Evolutionary conservation across 257 asterid species (phyloP).

Genomic region (Solanum chilense): DNA sequence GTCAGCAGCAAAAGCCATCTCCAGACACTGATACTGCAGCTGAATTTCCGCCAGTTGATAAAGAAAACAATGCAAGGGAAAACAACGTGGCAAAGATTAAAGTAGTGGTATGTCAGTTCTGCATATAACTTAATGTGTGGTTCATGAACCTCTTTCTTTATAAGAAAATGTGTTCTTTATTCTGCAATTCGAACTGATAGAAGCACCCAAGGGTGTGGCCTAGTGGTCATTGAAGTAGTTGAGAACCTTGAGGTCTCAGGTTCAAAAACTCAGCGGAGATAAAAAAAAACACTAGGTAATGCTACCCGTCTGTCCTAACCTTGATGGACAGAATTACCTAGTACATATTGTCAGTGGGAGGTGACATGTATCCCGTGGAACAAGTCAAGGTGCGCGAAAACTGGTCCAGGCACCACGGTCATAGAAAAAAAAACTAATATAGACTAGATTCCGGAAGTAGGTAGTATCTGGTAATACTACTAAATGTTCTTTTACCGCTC

Average conservation of each 20-base stretch:
- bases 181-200: not conserved
- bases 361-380: not conserved
- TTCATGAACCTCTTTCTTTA: not conserved
- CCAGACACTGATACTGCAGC: slow-evolving; percentile 47
- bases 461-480: not conserved
- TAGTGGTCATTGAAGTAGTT: not conserved
- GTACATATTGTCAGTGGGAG: not conserved
- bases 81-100: slow-evolving; percentile 88
- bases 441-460: not conserved
- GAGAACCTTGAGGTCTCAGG: not conserved
- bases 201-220: not conserved
- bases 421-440: not conserved
- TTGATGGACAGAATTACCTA: not conserved
- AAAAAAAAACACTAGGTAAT: no score
- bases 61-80: slow-evolving; percentile 60
- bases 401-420: not conserved
- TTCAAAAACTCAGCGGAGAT: not conserved
- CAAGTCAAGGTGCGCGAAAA: not conserved
- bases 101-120: slow-evolving; percentile 67
- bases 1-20: slow-evolving; percentile 46
- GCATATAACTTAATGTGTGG: not conserved
- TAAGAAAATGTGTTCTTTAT: not conserved
- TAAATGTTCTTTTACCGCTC: not conserved
- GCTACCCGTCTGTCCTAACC: not conserved
- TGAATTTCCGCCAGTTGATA: slow-evolving; percentile 37